Percentiles rank a stretch among this genome's conserved stretches.
Conservation (phyloP, 805 yeast species). For the Millerozyma acaciae region DNA sequence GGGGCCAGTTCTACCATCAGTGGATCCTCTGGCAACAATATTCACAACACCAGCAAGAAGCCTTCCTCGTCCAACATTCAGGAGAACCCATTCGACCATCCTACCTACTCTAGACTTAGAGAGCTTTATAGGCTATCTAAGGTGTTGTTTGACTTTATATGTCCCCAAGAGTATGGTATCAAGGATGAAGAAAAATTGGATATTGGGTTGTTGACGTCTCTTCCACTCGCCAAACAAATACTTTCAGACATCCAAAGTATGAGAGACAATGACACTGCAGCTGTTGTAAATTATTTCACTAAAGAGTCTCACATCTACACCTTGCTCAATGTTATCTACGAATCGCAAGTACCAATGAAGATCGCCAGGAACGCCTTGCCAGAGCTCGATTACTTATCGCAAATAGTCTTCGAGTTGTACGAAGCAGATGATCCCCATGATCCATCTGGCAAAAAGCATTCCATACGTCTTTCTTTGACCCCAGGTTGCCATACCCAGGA, state of each 20-base stretch:
- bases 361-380: constrained; percentile 94
- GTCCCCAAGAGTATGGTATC: constrained; percentile 98
- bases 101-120: constrained; percentile 73
- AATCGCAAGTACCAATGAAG: constrained; percentile 90
- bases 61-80: constrained; percentile 12
- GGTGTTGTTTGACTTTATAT: constrained; percentile 91
- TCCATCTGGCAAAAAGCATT: constrained; percentile 73
- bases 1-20: constrained; percentile 26
- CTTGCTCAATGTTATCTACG: constrained; percentile 82
- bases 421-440: constrained; percentile 65
- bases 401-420: constrained; percentile 88
- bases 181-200: constrained; percentile 93
- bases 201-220: constrained; percentile 88
- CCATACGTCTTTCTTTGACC: constrained; percentile 84
- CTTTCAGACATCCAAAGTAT: constrained; percentile 75
- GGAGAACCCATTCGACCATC: constrained; percentile 63
- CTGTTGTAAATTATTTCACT: constrained; percentile 86
- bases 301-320: constrained; percentile 97
- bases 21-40: constrained; percentile 10
- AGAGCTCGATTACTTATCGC: constrained; percentile 92
- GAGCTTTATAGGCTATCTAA: constrained; percentile 88
- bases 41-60: constrained; percentile 14
- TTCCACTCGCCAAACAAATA: constrained; percentile 89
- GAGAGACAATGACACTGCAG: constrained; percentile 75
- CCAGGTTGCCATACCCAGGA: constrained; percentile 99